These are phyloP conservation scores for Aspergillus ostianus DNA, from an alignment of 495 filamentous ascomycete genomes.

Conservation along the genomic window DNA sequence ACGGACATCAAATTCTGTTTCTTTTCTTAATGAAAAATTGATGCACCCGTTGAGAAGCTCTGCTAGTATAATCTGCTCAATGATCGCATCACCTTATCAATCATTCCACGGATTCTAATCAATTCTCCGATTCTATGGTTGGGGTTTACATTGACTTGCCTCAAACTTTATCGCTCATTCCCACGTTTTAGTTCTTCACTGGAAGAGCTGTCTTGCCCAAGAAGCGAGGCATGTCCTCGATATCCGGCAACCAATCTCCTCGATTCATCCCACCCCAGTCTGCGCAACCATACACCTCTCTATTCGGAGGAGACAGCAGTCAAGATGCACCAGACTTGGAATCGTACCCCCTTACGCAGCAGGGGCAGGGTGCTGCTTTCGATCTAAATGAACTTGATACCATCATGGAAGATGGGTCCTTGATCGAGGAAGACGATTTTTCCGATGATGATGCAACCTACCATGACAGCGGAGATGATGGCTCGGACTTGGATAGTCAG, in stretches of 20 bases:
- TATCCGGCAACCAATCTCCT: conserved; percentile 24
- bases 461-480: conserved; percentile 21
- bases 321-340: conserved; percentile 23
- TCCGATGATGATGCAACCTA: conserved; percentile 28
- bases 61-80: background rate
- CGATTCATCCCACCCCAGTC: conserved; percentile 33
- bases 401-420: conserved; percentile 23
- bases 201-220: background rate
- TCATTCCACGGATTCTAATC: background rate
- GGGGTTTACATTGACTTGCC: background rate
- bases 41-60: background rate
- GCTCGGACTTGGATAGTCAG: conserved; percentile 1
- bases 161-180: background rate
- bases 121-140: background rate
- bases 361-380: conserved; percentile 1
- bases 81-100: background rate
- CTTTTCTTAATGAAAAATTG: background rate
- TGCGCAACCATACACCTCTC: conserved; percentile 33
- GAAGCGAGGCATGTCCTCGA: conserved; percentile 37
- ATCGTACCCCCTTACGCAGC: conserved; percentile 5
- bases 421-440: conserved; percentile 16
- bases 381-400: conserved; percentile 24
- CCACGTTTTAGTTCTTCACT: background rate
- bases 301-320: conserved; percentile 34
- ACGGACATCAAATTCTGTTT: background rate